These are phyloP conservation scores for Pelargonium fulgidum DNA, from an alignment of 441 rosid species.

Conservation along the genomic window DNA sequence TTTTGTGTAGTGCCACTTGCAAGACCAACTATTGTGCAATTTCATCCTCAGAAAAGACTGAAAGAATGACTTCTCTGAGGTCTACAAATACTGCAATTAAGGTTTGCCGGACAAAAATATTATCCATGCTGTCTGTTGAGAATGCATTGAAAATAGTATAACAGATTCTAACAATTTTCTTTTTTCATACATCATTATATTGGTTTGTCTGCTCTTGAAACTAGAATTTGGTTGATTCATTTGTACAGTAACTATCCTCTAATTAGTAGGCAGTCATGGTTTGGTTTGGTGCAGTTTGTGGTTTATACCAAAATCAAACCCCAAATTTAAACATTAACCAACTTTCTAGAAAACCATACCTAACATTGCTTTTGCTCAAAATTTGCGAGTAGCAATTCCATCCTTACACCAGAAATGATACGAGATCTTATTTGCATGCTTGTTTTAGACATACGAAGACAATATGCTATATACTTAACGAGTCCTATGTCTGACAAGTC, in stretches of 20 bases:
- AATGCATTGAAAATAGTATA: background rate
- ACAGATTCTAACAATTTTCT: background rate
- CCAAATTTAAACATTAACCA: background rate
- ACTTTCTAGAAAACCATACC: background rate
- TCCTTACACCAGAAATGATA: background rate
- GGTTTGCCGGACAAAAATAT: constrained; percentile 28
- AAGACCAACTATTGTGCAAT: constrained; percentile 28
- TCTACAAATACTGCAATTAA: constrained; percentile 37
- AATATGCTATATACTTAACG: background rate
- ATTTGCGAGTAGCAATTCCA: background rate
- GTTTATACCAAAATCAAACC: background rate
- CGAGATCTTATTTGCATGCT: background rate
- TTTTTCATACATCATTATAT: background rate
- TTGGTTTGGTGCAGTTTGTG: background rate
- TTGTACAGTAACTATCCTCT: background rate
- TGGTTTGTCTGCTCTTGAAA: background rate
- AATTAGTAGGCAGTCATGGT: background rate
- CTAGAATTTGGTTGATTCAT: background rate
- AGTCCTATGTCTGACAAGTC: background rate
- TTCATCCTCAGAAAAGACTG: constrained; percentile 33
- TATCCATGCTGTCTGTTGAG: background rate
- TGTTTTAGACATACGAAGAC: background rate
- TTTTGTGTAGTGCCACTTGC: constrained; percentile 29
- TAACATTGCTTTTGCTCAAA: background rate
- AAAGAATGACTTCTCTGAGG: constrained; percentile 53